Evolutionary conservation across 2,329 filamentous ascomycete genomes (phyloP).

Genomic region (Colletotrichum zoysiae): DNA sequence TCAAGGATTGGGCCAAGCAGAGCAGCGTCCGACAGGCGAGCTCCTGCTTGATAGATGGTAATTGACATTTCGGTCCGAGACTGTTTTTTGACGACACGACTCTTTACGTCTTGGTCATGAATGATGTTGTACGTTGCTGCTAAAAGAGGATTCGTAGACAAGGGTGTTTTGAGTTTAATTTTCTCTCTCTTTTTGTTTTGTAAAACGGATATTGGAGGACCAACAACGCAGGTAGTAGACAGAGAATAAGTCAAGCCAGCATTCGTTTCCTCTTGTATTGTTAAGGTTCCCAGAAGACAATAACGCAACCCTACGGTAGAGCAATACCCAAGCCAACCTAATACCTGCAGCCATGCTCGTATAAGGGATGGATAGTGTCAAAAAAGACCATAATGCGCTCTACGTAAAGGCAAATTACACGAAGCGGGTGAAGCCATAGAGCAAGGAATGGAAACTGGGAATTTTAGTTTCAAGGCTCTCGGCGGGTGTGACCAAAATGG

Average conservation of each 20-base stretch:
- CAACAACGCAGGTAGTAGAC: conserved; percentile 22
- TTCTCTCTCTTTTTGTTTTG: not conserved
- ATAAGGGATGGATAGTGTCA: no score
- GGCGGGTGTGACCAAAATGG: conserved; percentile 33
- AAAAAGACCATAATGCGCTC: no score
- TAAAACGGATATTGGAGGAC: conserved; percentile 12
- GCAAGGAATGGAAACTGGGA: not conserved
- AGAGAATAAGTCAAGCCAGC: conserved; percentile 25
- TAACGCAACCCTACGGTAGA: not conserved
- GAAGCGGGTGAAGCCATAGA: not conserved
- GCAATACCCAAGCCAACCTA: not conserved
- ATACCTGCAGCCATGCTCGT: not conserved
- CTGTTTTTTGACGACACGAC: conserved; percentile 25
- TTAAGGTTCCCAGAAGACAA: not conserved
- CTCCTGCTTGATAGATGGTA: conserved; percentile 42
- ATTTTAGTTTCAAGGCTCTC: not conserved
- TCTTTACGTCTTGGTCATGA: conserved; percentile 35
- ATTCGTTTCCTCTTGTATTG: not conserved
- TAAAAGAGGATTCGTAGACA: conserved; percentile 34
- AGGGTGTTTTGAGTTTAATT: conserved; percentile 23
- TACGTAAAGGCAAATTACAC: not conserved
- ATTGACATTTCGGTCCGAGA: conserved; percentile 35
- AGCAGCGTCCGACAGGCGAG: conserved; percentile 19
- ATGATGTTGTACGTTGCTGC: conserved; percentile 38
- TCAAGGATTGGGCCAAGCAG: conserved; percentile 27